Base-by-base conservation (phyloP, 805 yeast species). In the Lipomyces chichibuensis region DNA sequence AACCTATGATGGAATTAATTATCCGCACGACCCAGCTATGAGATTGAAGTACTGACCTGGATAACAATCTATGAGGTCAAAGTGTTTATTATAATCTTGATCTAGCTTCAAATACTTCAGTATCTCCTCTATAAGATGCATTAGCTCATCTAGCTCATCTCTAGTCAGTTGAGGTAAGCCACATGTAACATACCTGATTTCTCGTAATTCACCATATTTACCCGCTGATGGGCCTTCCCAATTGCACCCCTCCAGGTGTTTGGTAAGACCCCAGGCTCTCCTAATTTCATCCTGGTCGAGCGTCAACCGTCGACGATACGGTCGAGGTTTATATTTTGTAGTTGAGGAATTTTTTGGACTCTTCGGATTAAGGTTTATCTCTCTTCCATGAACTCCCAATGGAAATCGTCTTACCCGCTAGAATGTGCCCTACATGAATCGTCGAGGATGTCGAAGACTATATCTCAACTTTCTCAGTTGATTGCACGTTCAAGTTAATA, bases 61-160 rank as follows among this genome's bases (percentile, higher is more conserved):
- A 65, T 78, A 77, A 8, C 74, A 75, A 64, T 78, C 80, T n/a
- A 78, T 54, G 11, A 78, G 71, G 11, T 76, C 72, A 17, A 74
- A 68, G 56, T 73, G 77, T n/a, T 75, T 74, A 20, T 73, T 72
- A 75, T 81, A 71, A 70, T 77, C 72, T 37, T 77, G 64, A 63
- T 80, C 78, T 65, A 84, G 75, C 55, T 82, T 77, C 32, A 89
- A 76, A 63, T 80, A 83, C 29, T 87, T 82, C 6, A 89, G 74
- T 13, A 89, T 77, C 17, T 56, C 59, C 53, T 74, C 64, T 7
- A 71, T 75, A 64, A 75, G 68, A 27, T 32, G 43, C 17, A 49
- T 23, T 29, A 56, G 52, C 32, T 29, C 32, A 29, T 29, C 6
- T 29, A 5, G 32, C 27, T 49, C 27, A 49, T 7, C 27, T 49